phyloP scores from a whole-genome alignment of 306 rosid genomes.

The Vigna trinervia region DNA sequence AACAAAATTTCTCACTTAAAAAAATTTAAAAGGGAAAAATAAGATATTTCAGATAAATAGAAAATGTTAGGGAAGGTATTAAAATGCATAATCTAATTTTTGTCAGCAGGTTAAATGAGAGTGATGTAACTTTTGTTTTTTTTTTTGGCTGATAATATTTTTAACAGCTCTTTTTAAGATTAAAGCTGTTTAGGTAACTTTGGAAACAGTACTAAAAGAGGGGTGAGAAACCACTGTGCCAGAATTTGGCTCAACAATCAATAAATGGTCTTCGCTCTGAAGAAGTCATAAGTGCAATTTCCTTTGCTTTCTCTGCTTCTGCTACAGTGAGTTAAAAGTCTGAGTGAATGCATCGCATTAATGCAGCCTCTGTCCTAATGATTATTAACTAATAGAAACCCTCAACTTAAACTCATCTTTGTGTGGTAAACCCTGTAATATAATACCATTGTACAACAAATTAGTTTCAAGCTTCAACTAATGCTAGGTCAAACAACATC shows the following conservation, averaged over 20 bases:
- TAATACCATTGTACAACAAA: constrained; percentile 19
- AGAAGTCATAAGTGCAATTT: constrained; percentile 26
- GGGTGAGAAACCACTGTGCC: background rate
- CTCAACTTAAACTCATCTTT: constrained; percentile 3
- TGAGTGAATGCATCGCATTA: background rate
- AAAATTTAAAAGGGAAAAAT: background rate
- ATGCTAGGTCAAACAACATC: background rate
- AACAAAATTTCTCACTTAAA: background rate
- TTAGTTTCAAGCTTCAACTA: constrained; percentile 30
- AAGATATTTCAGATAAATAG: background rate
- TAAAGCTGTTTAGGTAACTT: background rate
- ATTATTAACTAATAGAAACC: background rate
- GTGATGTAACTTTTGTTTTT: background rate
- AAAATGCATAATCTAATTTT: background rate
- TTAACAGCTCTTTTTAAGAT: background rate
- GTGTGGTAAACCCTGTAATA: background rate
- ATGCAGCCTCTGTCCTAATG: background rate
- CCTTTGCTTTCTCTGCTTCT: background rate
- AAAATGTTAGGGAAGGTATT: background rate
- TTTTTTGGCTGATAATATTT: background rate
- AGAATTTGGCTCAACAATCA: background rate
- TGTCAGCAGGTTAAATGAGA: background rate
- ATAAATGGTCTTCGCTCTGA: constrained; percentile 1
- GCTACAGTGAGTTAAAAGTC: background rate
- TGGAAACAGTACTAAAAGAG: background rate